Conservation (phyloP, 306 rosid genomes). For the Vicia sativa region DNA sequence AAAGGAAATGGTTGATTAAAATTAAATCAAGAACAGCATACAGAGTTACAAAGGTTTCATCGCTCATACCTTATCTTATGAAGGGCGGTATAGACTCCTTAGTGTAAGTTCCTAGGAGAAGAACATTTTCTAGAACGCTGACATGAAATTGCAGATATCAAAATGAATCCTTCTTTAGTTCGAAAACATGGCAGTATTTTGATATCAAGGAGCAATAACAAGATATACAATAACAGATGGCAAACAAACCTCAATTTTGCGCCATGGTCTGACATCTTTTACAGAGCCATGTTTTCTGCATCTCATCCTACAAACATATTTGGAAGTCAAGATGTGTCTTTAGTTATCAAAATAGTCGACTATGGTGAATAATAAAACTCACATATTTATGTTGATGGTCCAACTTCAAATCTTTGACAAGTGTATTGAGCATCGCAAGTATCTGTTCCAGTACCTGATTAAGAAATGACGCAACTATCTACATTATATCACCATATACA, state of each 20-base stretch:
- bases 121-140: constrained; percentile 82
- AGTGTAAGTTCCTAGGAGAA: constrained; percentile 76
- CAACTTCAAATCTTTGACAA: constrained; percentile 91
- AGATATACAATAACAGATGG: constrained; percentile 1
- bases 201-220: constrained; percentile 27
- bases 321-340: constrained; percentile 25
- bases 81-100: constrained; percentile 80
- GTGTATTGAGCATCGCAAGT: constrained; percentile 83
- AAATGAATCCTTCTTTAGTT: constrained; percentile 26
- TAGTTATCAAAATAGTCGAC: constrained; percentile 31
- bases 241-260: constrained; percentile 82
- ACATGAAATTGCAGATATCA: constrained; percentile 24
- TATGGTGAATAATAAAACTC: constrained; percentile 35
- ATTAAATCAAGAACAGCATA: constrained; percentile 14
- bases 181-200: background rate
- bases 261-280: constrained; percentile 91
- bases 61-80: constrained; percentile 73
- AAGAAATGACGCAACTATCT: constrained; percentile 31
- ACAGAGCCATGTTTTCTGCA: constrained; percentile 90
- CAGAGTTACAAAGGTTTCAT: constrained; percentile 19
- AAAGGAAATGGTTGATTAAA: constrained; percentile 10
- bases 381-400: constrained; percentile 92
- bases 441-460: constrained; percentile 91
- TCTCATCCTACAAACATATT: constrained; percentile 64
- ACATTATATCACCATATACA: constrained; percentile 13